phyloP scores from a whole-genome alignment of 2,329 filamentous ascomycete species.

The Thelonectria blattea region DNA sequence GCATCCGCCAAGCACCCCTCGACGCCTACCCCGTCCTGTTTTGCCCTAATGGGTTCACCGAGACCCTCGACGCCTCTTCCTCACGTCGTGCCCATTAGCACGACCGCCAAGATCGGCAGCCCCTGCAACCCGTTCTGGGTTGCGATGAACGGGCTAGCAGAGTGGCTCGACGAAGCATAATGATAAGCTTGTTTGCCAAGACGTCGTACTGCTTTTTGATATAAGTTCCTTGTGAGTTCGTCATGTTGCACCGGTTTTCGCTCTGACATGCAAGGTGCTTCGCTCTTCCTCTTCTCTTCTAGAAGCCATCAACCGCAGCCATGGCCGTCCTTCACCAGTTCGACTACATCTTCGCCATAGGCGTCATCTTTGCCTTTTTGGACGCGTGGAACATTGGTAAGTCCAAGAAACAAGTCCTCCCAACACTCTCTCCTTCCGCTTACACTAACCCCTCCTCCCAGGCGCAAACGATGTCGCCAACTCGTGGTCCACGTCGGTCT shows the following conservation, averaged over 20 bases:
- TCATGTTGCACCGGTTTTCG: constrained; percentile 7
- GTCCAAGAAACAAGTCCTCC: too few species aligned
- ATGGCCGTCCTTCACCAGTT: constrained; percentile 53
- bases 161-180: constrained; percentile 33
- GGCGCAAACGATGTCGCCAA: constrained; percentile 71
- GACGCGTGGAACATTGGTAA: constrained; percentile 70
- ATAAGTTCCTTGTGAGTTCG: constrained; percentile 28
- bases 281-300: constrained; percentile 18
- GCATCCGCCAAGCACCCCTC: constrained; percentile 21
- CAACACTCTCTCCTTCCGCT: too few species aligned
- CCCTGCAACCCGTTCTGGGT: too few species aligned
- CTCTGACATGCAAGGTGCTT: constrained; percentile 10
- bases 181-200: constrained; percentile 39
- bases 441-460: too few species aligned
- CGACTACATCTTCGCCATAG: constrained; percentile 69
- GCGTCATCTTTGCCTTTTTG: constrained; percentile 68
- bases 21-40: constrained; percentile 10
- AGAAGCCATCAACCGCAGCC: constrained; percentile 20
- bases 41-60: constrained; percentile 28
- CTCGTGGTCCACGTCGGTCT: constrained; percentile 77
- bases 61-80: constrained; percentile 2
- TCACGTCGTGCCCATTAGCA: constrained; percentile 4
- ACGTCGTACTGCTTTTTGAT: constrained; percentile 20
- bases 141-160: too few species aligned
- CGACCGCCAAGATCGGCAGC: constrained; percentile 13